Conservation (phyloP, 108 stramenopile species). For the Licmophora abbreviata region DNA sequence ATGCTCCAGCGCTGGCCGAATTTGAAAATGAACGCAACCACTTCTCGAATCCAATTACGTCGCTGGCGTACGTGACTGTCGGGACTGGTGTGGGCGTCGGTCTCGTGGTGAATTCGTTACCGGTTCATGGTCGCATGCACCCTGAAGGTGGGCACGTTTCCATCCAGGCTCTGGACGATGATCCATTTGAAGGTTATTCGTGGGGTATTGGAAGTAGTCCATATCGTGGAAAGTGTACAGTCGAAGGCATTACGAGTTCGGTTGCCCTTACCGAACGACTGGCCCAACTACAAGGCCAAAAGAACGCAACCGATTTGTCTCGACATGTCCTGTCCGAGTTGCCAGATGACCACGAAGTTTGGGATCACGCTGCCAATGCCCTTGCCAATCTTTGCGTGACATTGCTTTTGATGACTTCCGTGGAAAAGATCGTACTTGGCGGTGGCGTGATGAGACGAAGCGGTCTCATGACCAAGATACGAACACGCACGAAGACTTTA, state of each 20-base stretch:
- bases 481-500: slow-evolving; percentile 39
- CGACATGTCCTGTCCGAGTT: slow-evolving; percentile 45
- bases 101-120: slow-evolving; percentile 70
- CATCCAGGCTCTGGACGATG: slow-evolving; percentile 52
- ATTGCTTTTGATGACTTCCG: slow-evolving; percentile 64
- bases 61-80: slow-evolving; percentile 63
- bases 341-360: slow-evolving; percentile 71
- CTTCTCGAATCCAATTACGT: slow-evolving; percentile 3
- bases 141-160: slow-evolving; percentile 89
- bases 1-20: slow-evolving; percentile 95
- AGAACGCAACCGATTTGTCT: slow-evolving; percentile 3
- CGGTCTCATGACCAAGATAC: slow-evolving; percentile 55
- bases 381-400: slow-evolving; percentile 87
- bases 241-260: slow-evolving; percentile 61
- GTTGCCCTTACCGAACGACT: slow-evolving; percentile 74
- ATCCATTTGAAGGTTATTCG: slow-evolving; percentile 73
- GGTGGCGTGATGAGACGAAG: slow-evolving; percentile 89
- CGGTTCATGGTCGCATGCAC: slow-evolving; percentile 91
- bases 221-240: slow-evolving; percentile 51
- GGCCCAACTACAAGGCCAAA: slow-evolving; percentile 9
- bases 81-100: slow-evolving; percentile 97
- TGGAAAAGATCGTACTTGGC: slow-evolving; percentile 87
- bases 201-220: slow-evolving; percentile 67
- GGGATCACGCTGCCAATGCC: slow-evolving; percentile 88
- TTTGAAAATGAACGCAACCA: slow-evolving; percentile 26